These are phyloP conservation scores for Neocucurbitaria cava DNA, from an alignment of 2,329 filamentous ascomycete genomes.

Conservation along the genomic window DNA sequence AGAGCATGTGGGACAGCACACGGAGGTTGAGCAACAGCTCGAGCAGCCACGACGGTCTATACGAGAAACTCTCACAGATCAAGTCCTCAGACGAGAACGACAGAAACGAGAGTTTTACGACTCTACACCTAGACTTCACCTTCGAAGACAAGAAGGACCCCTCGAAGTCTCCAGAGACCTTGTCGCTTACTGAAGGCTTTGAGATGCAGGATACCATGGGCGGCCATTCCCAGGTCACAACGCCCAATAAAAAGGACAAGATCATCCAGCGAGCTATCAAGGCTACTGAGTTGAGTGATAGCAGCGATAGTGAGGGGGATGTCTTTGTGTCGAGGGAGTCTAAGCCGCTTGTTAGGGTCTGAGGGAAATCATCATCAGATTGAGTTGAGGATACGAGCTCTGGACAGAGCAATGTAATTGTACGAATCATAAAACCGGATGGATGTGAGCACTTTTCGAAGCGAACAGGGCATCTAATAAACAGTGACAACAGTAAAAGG, in stretches of 20 bases:
- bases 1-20: conserved; percentile 31
- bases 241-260: not conserved
- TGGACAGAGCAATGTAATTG: not conserved
- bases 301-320: conserved; percentile 11
- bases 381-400: not conserved
- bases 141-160: conserved; percentile 9
- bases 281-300: conserved; percentile 3
- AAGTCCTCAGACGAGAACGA: not conserved
- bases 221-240: conserved; percentile 5
- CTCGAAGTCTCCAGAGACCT: conserved; percentile 10
- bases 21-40: conserved; percentile 19
- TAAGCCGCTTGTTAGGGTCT: conserved; percentile 6
- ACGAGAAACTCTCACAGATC: conserved; percentile 15
- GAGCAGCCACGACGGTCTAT: conserved; percentile 16
- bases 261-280: conserved; percentile 3
- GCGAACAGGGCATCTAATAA: not conserved
- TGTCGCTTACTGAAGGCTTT: conserved; percentile 20
- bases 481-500: too few relatives aligned
- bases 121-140: conserved; percentile 27
- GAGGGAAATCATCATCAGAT: not conserved
- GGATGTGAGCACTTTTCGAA: not conserved
- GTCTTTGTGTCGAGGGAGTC: not conserved
- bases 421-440: not conserved
- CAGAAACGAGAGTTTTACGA: conserved; percentile 12
- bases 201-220: conserved; percentile 26